Evolutionary conservation across 2,329 filamentous ascomycete genomes (phyloP).

Genomic region (Scorias spongiosa): DNA sequence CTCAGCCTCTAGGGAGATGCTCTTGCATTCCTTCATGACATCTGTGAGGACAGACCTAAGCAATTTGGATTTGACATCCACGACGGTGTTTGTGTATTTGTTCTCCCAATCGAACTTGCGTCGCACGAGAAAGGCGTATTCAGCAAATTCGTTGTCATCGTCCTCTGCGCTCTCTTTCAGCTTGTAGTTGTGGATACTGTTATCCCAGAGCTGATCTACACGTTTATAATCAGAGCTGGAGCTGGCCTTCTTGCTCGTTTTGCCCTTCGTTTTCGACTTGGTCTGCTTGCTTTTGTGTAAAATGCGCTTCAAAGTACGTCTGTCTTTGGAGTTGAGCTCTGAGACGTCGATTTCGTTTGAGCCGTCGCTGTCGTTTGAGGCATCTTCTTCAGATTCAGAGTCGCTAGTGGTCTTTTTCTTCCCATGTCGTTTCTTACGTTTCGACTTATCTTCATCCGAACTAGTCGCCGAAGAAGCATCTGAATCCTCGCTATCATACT

Average conservation of each 20-base stretch:
- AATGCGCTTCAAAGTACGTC: not conserved
- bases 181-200: slow-evolving; percentile 48
- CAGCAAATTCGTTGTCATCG: slow-evolving; percentile 55
- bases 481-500: slow-evolving; percentile 4
- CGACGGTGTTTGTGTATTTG: slow-evolving; percentile 56
- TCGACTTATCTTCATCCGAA: slow-evolving; percentile 9
- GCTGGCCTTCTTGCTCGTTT: slow-evolving; percentile 19
- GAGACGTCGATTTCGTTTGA: not conserved
- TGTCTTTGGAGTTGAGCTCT: not conserved
- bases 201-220: slow-evolving; percentile 47
- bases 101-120: slow-evolving; percentile 74
- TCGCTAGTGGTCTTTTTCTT: slow-evolving; percentile 1
- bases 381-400: slow-evolving; percentile 1
- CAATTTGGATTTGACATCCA: slow-evolving; percentile 75
- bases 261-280: slow-evolving; percentile 4
- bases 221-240: slow-evolving; percentile 53
- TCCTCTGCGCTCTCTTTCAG: slow-evolving; percentile 51
- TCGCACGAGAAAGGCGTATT: slow-evolving; percentile 70
- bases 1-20: slow-evolving; percentile 66
- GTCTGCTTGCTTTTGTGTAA: not conserved
- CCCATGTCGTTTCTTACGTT: slow-evolving; percentile 10
- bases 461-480: slow-evolving; percentile 8
- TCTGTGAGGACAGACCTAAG: slow-evolving; percentile 56
- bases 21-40: slow-evolving; percentile 62
- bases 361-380: slow-evolving; percentile 1